Base-by-base conservation (phyloP, 352 stramenopile species). In the Phytophthora pluvialis region DNA sequence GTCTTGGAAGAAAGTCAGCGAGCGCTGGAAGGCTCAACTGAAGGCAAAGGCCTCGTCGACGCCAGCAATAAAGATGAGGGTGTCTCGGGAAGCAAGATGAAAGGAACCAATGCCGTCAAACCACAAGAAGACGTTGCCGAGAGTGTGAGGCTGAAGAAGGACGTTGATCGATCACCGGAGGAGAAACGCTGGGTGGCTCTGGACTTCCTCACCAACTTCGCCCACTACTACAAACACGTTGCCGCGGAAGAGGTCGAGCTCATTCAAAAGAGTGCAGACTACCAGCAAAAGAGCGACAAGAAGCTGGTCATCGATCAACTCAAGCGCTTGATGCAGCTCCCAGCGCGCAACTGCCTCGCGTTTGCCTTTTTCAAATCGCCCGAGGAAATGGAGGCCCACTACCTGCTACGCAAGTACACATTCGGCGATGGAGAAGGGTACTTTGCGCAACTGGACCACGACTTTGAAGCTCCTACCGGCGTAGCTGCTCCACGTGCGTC, bases 131-230 rank as follows among this genome's bases (percentile, higher is more conserved):
- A 74, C 13, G 6, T 78, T 1, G 68, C 64, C 7, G 75, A 90
- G 21, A 67, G 45, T 15, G 72, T 89, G 13, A 77, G 86, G 0
- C 39, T 52, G 11, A 95, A 89, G 51, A 75, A 67, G 13, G 79
- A 92, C 39, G 35, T 12, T 0, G 58, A 85, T 16, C 78, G 83
- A 13, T 68, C 77, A 0, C 18, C 32, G 0, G 84, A 91, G 39
- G 84, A 95, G 47, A 93, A 89, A 42, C 55, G 65, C 6, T 95
- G 86, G 86, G 67, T 95, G 1, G 52, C 63, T 0, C 43, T 95
- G 35, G 86, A 95, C 57, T 90, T 91, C 33, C 40, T 72, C 42
- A 42, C 81, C 1, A 80, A 88, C 36, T 84, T 87, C 16, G 77
- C 81, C 11, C 75, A 80, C 47, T 95, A 93, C 51, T 90, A 91